phyloP scores from a whole-genome alignment of 2,329 filamentous ascomycete genomes.

The Fusarium sp. region DNA sequence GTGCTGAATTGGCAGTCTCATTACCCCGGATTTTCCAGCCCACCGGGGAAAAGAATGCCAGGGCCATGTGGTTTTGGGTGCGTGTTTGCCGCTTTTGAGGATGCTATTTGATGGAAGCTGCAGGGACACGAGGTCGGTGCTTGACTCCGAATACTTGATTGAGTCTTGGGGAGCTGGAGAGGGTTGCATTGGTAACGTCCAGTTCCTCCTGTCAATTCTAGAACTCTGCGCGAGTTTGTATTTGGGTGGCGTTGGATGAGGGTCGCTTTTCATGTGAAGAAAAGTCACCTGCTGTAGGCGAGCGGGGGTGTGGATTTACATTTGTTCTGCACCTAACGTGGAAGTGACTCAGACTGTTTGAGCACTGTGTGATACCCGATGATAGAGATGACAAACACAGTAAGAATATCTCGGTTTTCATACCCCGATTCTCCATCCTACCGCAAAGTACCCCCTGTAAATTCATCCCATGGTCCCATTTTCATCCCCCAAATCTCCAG shows the following conservation, averaged over 20 bases:
- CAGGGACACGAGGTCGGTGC: slow-evolving; percentile 22
- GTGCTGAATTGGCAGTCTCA: slow-evolving; percentile 35
- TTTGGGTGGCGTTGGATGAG: slow-evolving; percentile 26
- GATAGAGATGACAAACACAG: not conserved
- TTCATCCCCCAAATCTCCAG: slow-evolving; percentile 16
- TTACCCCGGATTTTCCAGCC: slow-evolving; percentile 43
- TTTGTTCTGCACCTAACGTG: not conserved
- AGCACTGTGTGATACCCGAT: fast-evolving
- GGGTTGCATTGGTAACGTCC: slow-evolving; percentile 4
- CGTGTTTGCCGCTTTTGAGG: slow-evolving; percentile 24
- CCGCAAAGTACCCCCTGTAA: slow-evolving; percentile 24
- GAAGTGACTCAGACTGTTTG: not conserved
- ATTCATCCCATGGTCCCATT: slow-evolving; percentile 22
- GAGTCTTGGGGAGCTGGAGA: not conserved
- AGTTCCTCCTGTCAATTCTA: slow-evolving; percentile 16
- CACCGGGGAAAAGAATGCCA: slow-evolving; percentile 38
- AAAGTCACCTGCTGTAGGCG: slow-evolving; percentile 32
- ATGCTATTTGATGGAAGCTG: slow-evolving; percentile 29
- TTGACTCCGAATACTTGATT: not conserved
- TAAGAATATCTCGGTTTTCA: not conserved
- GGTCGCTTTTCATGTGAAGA: slow-evolving; percentile 18
- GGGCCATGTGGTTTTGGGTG: slow-evolving; percentile 22
- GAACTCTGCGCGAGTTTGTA: slow-evolving; percentile 15
- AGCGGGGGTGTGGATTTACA: slow-evolving; percentile 24
- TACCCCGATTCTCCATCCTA: slow-evolving; percentile 13